Percentiles rank a stretch among this genome's conserved stretches.
These are phyloP conservation scores for Echeveria elegans DNA, from an alignment of 164 flowering plant species.

Conservation along the genomic window DNA sequence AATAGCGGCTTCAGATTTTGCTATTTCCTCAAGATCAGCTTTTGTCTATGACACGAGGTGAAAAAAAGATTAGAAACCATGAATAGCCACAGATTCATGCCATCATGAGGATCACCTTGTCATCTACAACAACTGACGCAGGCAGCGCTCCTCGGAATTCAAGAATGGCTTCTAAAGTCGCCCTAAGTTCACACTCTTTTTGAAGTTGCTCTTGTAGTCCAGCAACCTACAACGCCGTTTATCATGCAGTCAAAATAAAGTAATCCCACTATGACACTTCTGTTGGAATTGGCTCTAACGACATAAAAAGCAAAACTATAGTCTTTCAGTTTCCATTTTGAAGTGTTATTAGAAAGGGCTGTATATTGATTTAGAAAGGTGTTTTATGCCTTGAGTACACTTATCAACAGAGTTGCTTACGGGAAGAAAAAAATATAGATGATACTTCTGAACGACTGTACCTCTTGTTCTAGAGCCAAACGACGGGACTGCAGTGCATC, in stretches of 20 bases:
- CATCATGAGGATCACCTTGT: conserved; percentile 42
- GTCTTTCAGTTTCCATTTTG: background rate
- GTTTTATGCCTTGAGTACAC: background rate
- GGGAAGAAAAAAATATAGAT: background rate
- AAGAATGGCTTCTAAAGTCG: conserved; percentile 60
- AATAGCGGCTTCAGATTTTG: conserved; percentile 53
- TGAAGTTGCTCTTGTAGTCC: conserved; percentile 67
- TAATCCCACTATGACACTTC: background rate
- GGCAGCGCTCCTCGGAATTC: conserved; percentile 21
- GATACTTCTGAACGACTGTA: conserved; percentile 16
- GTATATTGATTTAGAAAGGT: background rate
- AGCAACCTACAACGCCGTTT: conserved; percentile 45
- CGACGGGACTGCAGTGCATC: conserved; percentile 62
- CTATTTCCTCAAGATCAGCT: conserved; percentile 60
- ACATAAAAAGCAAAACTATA: background rate
- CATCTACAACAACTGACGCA: conserved; percentile 34
- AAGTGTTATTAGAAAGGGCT: background rate
- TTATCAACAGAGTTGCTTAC: background rate
- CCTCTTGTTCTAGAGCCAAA: conserved; percentile 77
- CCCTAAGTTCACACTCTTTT: conserved; percentile 59
- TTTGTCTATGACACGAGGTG: conserved; percentile 37
- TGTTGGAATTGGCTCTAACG: background rate
- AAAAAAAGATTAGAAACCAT: background rate
- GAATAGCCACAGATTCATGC: background rate
- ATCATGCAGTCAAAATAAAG: background rate